These are phyloP conservation scores for Westerdykella aurantiaca DNA, from an alignment of 2,329 filamentous ascomycete genomes.

Conservation along the genomic window DNA sequence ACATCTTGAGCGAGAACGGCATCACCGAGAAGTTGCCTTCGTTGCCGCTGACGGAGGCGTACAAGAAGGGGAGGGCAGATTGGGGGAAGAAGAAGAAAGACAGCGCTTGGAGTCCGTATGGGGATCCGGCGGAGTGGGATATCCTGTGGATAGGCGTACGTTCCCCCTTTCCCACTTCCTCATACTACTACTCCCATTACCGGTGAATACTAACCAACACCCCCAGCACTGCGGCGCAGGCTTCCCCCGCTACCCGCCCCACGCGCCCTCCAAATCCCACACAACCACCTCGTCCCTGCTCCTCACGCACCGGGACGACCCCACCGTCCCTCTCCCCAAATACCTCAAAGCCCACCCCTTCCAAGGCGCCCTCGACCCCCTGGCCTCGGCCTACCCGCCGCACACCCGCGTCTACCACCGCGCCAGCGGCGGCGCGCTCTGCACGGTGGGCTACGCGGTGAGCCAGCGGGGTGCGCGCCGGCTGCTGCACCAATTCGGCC, in stretches of 20 bases:
- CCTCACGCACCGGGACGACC: constrained; percentile 19
- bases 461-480: constrained; percentile 26
- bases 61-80: constrained; percentile 2
- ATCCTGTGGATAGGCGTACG: constrained; percentile 35
- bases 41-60: constrained; percentile 13
- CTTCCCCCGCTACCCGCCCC: constrained; percentile 17
- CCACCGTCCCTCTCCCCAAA: constrained; percentile 17
- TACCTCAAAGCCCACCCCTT: constrained; percentile 30
- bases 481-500: constrained; percentile 25
- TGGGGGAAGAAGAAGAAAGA: too few species aligned
- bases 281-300: constrained; percentile 14
- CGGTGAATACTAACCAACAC: background rate
- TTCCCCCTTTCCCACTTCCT: background rate
- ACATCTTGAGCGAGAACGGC: constrained; percentile 20
- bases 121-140: constrained; percentile 35
- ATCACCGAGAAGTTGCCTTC: constrained; percentile 19
- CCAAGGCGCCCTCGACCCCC: constrained; percentile 21
- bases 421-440: constrained; percentile 23
- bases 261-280: constrained; percentile 6
- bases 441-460: constrained; percentile 27
- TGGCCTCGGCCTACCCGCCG: constrained; percentile 18
- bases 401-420: constrained; percentile 27
- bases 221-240: constrained; percentile 23
- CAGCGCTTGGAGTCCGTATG: constrained; percentile 21
- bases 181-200: too few species aligned